Evolutionary conservation across 2,329 filamentous ascomycete genomes (phyloP).

Genomic region (Pyrenophora teres): DNA sequence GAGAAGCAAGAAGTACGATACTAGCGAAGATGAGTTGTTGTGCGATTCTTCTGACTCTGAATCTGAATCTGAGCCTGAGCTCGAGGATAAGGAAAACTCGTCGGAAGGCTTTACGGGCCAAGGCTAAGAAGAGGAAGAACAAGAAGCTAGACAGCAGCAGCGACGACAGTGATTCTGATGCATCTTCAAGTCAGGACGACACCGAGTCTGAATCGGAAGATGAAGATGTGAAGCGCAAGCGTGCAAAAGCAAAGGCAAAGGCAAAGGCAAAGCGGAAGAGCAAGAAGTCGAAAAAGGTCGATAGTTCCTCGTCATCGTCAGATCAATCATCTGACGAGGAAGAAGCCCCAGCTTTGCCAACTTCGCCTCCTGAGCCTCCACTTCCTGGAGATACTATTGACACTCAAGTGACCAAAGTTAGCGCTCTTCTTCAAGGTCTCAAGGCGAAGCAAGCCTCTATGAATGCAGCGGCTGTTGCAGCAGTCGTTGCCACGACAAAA

Average conservation of each 20-base stretch:
- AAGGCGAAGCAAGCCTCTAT: slow-evolving; percentile 21
- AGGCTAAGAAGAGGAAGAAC: slow-evolving; percentile 29
- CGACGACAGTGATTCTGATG: slow-evolving; percentile 20
- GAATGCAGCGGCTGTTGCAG: slow-evolving; percentile 13
- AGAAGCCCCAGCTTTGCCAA: not conserved
- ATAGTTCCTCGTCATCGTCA: slow-evolving; percentile 12
- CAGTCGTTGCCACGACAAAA: slow-evolving; percentile 14
- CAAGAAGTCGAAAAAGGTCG: slow-evolving; percentile 18
- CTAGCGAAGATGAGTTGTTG: slow-evolving; percentile 24
- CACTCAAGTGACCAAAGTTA: slow-evolving; percentile 22
- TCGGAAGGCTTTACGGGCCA: slow-evolving; percentile 23
- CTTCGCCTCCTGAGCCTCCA: slow-evolving; percentile 5
- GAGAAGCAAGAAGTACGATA: slow-evolving; percentile 28
- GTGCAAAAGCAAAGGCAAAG: slow-evolving; percentile 8
- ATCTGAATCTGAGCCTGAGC: slow-evolving; percentile 22
- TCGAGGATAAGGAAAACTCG: slow-evolving; percentile 16
- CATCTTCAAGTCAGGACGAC: slow-evolving; percentile 19
- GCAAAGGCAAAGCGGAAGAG: slow-evolving; percentile 26
- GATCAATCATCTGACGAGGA: slow-evolving; percentile 18
- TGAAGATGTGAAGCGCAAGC: slow-evolving; percentile 22
- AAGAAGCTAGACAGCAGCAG: slow-evolving; percentile 29
- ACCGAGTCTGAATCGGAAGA: slow-evolving; percentile 23
- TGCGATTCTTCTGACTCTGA: slow-evolving; percentile 23
- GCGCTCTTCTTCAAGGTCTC: slow-evolving; percentile 16
- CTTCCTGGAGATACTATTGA: slow-evolving; percentile 13